phyloP scores from a whole-genome alignment of 345 rosid genomes.

The Bruguiera parviflora region DNA sequence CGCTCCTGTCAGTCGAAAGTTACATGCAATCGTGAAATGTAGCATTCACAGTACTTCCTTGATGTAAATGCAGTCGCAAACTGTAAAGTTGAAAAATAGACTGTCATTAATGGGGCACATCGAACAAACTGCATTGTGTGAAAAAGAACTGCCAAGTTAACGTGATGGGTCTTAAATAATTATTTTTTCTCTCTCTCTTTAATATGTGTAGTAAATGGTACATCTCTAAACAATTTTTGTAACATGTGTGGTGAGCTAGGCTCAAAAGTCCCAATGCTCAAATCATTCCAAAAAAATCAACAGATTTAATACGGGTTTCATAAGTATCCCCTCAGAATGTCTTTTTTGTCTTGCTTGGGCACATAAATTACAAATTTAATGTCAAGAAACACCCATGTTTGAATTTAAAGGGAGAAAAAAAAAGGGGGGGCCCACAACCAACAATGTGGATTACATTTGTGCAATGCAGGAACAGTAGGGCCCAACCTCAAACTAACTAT shows the following conservation, averaged over 20 bases:
- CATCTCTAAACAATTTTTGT: slow-evolving; percentile 6
- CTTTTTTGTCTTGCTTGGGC: slow-evolving; percentile 38
- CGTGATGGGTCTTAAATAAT: too few species aligned
- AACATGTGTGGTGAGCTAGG: slow-evolving; percentile 19
- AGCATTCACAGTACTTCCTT: not conserved
- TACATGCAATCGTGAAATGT: not conserved
- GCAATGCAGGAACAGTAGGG: slow-evolving; percentile 15
- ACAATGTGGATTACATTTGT: not conserved
- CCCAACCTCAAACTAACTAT: slow-evolving; percentile 11
- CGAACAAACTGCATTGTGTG: too few species aligned
- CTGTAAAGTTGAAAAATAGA: not conserved
- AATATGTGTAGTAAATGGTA: slow-evolving; percentile 11
- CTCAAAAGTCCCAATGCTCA: slow-evolving; percentile 6
- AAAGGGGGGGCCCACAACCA: too few species aligned
- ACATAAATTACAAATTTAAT: slow-evolving; percentile 27
- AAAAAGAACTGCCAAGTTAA: too few species aligned
- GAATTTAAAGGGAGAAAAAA: not conserved
- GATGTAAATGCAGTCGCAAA: slow-evolving; percentile 18
- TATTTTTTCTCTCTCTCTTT: not conserved
- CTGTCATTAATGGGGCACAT: too few species aligned
- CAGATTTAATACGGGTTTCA: not conserved
- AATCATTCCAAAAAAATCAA: not conserved
- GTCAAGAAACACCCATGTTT: slow-evolving; percentile 17
- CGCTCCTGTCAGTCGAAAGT: not conserved
- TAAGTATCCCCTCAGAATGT: slow-evolving; percentile 18